A percentile compares a stretch with the other conserved stretches of the same genome.
These are phyloP conservation scores for Fusarium fujikuroi DNA, from an alignment of 2,329 filamentous ascomycete species.

Conservation along the genomic window DNA sequence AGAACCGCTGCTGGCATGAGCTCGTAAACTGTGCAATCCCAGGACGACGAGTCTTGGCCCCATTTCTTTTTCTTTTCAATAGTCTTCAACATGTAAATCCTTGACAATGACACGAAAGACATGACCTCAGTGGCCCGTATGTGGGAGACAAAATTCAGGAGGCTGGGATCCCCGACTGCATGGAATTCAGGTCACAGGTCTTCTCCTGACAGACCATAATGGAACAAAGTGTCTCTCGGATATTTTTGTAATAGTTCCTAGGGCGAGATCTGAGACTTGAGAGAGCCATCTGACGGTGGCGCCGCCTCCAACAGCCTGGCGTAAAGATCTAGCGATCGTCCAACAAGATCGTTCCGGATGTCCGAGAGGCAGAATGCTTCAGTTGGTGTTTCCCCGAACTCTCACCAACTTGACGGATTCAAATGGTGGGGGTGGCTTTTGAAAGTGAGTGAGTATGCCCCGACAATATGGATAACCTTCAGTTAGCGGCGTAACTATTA, in stretches of 20 bases:
- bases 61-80: not conserved
- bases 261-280: slow-evolving; percentile 32
- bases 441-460: not conserved
- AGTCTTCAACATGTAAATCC: not conserved
- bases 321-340: not conserved
- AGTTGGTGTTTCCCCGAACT: not conserved
- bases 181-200: slow-evolving; percentile 8
- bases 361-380: not conserved
- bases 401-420: not conserved
- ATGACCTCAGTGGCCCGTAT: not conserved
- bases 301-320: slow-evolving; percentile 10
- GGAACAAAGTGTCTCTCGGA: slow-evolving; percentile 32
- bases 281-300: slow-evolving; percentile 25
- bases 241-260: slow-evolving; percentile 33
- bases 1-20: not conserved
- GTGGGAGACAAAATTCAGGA: not conserved
- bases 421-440: not conserved
- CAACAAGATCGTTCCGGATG: not conserved
- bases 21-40: not conserved
- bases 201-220: slow-evolving; percentile 1
- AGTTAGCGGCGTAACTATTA: not conserved
- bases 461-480: not conserved
- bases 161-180: slow-evolving; percentile 1
- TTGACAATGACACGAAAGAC: not conserved
- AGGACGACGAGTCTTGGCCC: not conserved